phyloP scores from a whole-genome alignment of 805 yeast species.

The Scheffersomyces lignosus region DNA sequence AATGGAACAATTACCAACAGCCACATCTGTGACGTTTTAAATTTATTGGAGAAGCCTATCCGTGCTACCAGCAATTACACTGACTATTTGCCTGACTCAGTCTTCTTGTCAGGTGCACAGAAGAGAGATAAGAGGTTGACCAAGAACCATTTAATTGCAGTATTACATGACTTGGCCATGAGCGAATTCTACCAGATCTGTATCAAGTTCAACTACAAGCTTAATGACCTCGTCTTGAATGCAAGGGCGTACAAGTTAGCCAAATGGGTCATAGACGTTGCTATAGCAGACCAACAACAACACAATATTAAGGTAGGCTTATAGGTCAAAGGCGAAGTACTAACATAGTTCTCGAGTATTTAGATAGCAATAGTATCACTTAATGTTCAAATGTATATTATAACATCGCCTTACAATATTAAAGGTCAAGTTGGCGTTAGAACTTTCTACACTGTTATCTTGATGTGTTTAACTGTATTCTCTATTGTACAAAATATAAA shows the following conservation, averaged over 20 bases:
- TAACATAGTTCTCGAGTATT: background rate
- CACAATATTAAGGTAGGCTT: too few species aligned
- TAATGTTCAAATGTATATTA: too few species aligned
- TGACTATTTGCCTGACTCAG: constrained; percentile 45
- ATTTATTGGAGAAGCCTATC: constrained; percentile 60
- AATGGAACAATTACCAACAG: constrained; percentile 52
- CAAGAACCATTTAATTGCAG: constrained; percentile 45
- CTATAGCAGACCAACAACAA: constrained; percentile 49
- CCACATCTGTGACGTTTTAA: constrained; percentile 57
- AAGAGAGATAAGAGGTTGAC: constrained; percentile 9
- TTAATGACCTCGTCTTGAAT: constrained; percentile 64
- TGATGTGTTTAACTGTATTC: too few species aligned
- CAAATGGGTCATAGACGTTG: constrained; percentile 69
- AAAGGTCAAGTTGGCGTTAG: too few species aligned
- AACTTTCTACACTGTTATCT: too few species aligned
- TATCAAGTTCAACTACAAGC: constrained; percentile 57
- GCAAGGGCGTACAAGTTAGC: constrained; percentile 67
- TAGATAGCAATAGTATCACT: too few species aligned
- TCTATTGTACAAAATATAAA: too few species aligned
- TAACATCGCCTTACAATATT: too few species aligned
- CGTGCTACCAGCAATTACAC: constrained; percentile 38
- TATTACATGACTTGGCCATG: constrained; percentile 64
- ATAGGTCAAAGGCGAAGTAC: too few species aligned
- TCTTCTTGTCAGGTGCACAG: constrained; percentile 31
- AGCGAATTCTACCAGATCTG: constrained; percentile 65